A percentile compares a stretch with the other conserved stretches of the same genome.
phyloP scores from a whole-genome alignment of 495 filamentous ascomycete species.

The Penicillium subrubescens region DNA sequence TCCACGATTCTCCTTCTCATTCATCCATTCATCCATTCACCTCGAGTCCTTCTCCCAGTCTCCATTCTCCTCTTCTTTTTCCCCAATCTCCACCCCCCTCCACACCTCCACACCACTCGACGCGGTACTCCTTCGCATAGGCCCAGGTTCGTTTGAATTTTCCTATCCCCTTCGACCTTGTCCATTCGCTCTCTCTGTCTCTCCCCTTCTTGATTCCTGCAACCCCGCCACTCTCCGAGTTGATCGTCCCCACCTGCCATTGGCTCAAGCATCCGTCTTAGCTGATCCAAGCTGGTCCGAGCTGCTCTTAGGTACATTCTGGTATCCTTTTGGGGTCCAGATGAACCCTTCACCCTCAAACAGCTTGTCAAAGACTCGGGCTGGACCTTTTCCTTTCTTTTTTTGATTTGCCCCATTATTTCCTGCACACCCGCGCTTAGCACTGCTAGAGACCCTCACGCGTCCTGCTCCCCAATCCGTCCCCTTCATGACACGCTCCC shows the following conservation, averaged over 20 bases:
- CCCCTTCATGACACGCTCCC: conserved; percentile 4
- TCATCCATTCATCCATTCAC: not conserved
- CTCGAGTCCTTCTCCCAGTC: not conserved
- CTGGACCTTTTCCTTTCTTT: conserved; percentile 19
- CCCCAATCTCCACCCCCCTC: not conserved
- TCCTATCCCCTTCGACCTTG: not conserved
- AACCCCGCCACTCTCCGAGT: conserved; percentile 14
- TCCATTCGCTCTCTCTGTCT: not conserved
- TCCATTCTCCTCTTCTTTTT: not conserved
- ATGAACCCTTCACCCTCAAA: not conserved
- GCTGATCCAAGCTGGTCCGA: not conserved
- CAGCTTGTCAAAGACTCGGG: conserved; percentile 13
- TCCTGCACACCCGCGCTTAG: conserved; percentile 31
- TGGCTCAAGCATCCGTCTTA: conserved; percentile 13
- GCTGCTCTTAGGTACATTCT: not conserved
- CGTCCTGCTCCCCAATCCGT: conserved; percentile 7
- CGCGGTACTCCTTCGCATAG: conserved; percentile 5
- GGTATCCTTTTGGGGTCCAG: not conserved
- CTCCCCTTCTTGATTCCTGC: conserved; percentile 3
- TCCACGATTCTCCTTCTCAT: not conserved
- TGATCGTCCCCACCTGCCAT: conserved; percentile 24
- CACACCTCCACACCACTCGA: not conserved
- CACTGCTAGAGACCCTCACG: conserved; percentile 8
- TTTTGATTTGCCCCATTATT: conserved; percentile 11
- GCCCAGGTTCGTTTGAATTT: conserved; percentile 23